phyloP scores from a whole-genome alignment of 371 early-diverging fungal genomes.

The Mucor racemosus region DNA sequence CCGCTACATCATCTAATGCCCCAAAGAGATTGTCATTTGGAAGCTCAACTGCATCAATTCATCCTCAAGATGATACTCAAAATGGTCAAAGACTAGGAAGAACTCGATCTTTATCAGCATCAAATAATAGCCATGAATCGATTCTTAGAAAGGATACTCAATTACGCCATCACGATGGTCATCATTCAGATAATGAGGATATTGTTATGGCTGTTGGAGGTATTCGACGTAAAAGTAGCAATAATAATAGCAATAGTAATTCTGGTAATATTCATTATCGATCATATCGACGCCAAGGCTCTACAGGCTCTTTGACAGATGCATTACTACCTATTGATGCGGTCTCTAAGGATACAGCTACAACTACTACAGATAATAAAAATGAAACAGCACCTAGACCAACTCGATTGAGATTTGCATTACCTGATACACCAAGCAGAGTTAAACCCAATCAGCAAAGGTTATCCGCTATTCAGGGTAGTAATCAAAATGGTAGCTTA shows the following conservation, averaged over 20 bases:
- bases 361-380: background rate
- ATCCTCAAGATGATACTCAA: background rate
- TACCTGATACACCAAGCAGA: slow-evolving; percentile 26
- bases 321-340: slow-evolving; percentile 17
- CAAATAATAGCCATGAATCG: background rate
- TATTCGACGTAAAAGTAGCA: slow-evolving; percentile 8
- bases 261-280: background rate
- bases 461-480: slow-evolving; percentile 4
- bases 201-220: slow-evolving; percentile 1
- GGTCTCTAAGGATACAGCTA: background rate
- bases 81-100: slow-evolving; percentile 8
- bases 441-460: background rate
- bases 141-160: background rate
- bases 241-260: background rate
- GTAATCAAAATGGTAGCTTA: slow-evolving; percentile 1
- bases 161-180: background rate
- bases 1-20: background rate
- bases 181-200: slow-evolving; percentile 19
- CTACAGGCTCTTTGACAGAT: slow-evolving; percentile 12
- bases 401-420: slow-evolving; percentile 19
- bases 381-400: slow-evolving; percentile 6
- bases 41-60: background rate
- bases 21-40: slow-evolving; percentile 11
- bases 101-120: slow-evolving; percentile 20
- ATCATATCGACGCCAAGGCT: background rate